Conservation (phyloP, 805 yeast species). For the Naumovozyma castellii region DNA sequence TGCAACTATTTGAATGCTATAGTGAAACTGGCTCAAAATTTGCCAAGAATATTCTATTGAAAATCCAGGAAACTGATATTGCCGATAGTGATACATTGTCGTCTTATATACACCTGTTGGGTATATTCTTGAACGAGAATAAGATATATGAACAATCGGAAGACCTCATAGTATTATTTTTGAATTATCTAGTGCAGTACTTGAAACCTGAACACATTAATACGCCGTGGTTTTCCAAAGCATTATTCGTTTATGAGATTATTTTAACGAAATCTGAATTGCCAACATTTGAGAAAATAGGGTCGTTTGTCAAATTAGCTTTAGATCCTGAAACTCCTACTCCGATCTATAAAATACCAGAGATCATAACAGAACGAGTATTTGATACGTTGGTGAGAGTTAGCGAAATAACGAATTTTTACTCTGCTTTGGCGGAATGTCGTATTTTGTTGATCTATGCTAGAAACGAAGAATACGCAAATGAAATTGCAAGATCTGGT, state of each 20-base stretch:
- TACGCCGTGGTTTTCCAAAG: slow-evolving; percentile 50
- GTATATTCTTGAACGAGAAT: slow-evolving; percentile 34
- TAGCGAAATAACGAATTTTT: slow-evolving; percentile 33
- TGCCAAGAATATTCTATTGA: slow-evolving; percentile 30
- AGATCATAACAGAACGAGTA: slow-evolving; percentile 25
- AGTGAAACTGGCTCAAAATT: slow-evolving; percentile 30
- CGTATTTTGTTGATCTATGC: slow-evolving; percentile 48
- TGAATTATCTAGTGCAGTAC: slow-evolving; percentile 30
- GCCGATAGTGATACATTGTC: slow-evolving; percentile 28
- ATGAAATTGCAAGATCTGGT: slow-evolving; percentile 37
- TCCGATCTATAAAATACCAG: slow-evolving; percentile 18
- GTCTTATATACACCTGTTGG: slow-evolving; percentile 36
- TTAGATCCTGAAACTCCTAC: slow-evolving; percentile 12
- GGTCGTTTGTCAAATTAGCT: slow-evolving; percentile 14
- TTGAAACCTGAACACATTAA: slow-evolving; percentile 33
- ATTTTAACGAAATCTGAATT: slow-evolving; percentile 42
- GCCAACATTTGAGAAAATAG: slow-evolving; percentile 36
- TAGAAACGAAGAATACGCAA: slow-evolving; percentile 34
- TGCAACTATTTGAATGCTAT: slow-evolving; percentile 29
- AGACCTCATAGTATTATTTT: slow-evolving; percentile 29
- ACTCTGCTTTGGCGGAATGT: slow-evolving; percentile 45
- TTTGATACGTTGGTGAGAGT: slow-evolving; percentile 38
- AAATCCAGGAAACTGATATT: slow-evolving; percentile 32
- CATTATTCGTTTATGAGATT: slow-evolving; percentile 46
- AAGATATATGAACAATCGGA: slow-evolving; percentile 31